Conservation (phyloP, 2,329 filamentous ascomycete genomes). For the Incumbomyces delicatus region DNA sequence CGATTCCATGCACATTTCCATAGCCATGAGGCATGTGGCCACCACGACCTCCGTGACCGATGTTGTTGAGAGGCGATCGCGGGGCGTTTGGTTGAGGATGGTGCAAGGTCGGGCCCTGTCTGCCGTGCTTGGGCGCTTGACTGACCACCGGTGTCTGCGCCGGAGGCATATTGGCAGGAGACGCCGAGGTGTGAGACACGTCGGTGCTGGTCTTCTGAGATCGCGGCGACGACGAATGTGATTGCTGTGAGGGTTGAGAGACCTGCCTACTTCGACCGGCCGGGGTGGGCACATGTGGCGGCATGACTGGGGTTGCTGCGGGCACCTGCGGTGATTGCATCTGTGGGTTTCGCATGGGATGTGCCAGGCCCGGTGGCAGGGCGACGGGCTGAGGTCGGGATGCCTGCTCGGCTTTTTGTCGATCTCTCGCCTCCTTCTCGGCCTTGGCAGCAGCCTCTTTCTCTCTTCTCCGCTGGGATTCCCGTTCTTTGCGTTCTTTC, state of each 20-base stretch:
- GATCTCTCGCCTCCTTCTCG: constrained; percentile 35
- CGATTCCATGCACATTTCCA: constrained; percentile 44
- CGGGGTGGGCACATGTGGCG: constrained; percentile 77
- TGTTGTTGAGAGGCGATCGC: constrained; percentile 55
- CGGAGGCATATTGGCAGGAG: constrained; percentile 52
- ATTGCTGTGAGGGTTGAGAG: constrained; percentile 73
- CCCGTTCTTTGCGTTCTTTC: constrained; percentile 46
- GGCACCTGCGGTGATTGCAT: constrained; percentile 71
- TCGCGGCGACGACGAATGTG: constrained; percentile 56
- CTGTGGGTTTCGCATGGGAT: constrained; percentile 41
- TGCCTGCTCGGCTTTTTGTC: constrained; percentile 32
- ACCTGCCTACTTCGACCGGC: constrained; percentile 59
- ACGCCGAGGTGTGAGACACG: constrained; percentile 55
- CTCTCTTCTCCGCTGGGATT: constrained; percentile 45
- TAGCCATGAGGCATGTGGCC: constrained; percentile 45
- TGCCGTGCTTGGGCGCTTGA: constrained; percentile 51
- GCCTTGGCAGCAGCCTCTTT: constrained; percentile 43
- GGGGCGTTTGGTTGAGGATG: constrained; percentile 52
- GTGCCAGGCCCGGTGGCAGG: constrained; percentile 43
- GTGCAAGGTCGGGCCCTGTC: constrained; percentile 42
- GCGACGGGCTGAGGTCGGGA: constrained; percentile 19
- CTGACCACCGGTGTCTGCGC: constrained; percentile 55
- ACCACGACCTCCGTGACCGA: constrained; percentile 39
- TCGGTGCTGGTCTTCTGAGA: constrained; percentile 38
- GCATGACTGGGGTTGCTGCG: constrained; percentile 68